Evolutionary conservation across 495 filamentous ascomycete species (phyloP).

Genomic region (Chaetomium tenue): DNA sequence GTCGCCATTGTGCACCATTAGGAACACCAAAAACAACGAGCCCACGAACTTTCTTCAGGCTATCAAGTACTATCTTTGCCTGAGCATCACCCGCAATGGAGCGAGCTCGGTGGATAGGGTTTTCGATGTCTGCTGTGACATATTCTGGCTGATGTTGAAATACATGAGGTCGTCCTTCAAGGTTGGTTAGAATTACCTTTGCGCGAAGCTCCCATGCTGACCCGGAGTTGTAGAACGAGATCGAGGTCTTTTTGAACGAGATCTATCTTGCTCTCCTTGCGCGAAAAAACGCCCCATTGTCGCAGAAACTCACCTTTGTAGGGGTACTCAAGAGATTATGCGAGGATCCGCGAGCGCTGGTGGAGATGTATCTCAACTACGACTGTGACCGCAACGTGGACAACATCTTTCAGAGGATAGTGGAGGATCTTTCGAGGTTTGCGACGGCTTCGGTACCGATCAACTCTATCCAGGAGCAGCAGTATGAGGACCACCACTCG

Average conservation of each 20-base stretch:
- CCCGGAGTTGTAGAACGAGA: slow-evolving; percentile 67
- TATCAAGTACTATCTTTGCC: slow-evolving; percentile 90
- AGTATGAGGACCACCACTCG: slow-evolving; percentile 72
- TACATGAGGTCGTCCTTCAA: slow-evolving; percentile 92
- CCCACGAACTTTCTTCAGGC: slow-evolving; percentile 91
- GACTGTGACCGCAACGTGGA: slow-evolving; percentile 94
- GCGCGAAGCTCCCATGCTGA: slow-evolving; percentile 13
- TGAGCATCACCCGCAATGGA: slow-evolving; percentile 91
- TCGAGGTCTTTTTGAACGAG: slow-evolving; percentile 96
- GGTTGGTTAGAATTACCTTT: slow-evolving; percentile 44
- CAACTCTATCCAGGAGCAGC: slow-evolving; percentile 74
- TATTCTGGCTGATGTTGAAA: slow-evolving; percentile 95
- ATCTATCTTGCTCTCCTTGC: slow-evolving; percentile 95
- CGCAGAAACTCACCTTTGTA: slow-evolving; percentile 91
- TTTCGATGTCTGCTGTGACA: slow-evolving; percentile 94
- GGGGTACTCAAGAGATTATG: slow-evolving; percentile 78
- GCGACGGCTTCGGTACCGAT: slow-evolving; percentile 71
- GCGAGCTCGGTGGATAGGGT: slow-evolving; percentile 86
- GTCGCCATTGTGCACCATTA: slow-evolving; percentile 84
- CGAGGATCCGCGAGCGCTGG: slow-evolving; percentile 80
- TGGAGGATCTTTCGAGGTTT: slow-evolving; percentile 87
- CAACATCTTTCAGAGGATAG: slow-evolving; percentile 93
- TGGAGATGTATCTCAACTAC: slow-evolving; percentile 98
- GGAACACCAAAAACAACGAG: slow-evolving; percentile 78
- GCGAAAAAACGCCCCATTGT: slow-evolving; percentile 75